Percentiles rank a stretch among this genome's conserved stretches.
Evolutionary conservation across 2,329 filamentous ascomycete genomes (phyloP).

Genomic region (Botrytis byssoidea): DNA sequence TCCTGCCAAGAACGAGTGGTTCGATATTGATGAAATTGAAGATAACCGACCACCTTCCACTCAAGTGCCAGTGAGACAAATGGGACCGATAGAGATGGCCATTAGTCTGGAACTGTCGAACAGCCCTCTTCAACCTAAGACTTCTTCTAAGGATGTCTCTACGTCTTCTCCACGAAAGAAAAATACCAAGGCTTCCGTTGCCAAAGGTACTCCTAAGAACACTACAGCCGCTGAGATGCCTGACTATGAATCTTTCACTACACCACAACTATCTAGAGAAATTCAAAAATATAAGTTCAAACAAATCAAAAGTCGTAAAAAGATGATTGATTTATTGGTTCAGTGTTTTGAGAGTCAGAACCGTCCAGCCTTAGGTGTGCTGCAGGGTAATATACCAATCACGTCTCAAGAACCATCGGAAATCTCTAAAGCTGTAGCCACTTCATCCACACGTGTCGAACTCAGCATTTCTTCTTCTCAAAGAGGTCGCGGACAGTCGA

Average conservation of each 20-base stretch:
- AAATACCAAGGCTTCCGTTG: constrained; percentile 16
- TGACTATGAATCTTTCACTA: constrained; percentile 60
- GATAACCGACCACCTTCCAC: constrained; percentile 16
- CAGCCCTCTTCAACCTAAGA: constrained; percentile 21
- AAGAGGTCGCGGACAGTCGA: constrained; percentile 44
- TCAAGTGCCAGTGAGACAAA: constrained; percentile 12
- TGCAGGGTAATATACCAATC: constrained; percentile 32
- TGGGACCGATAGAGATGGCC: constrained; percentile 25
- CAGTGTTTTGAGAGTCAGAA: constrained; percentile 68
- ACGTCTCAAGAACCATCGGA: background rate
- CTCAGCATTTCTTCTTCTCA: constrained; percentile 37
- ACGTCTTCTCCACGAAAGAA: background rate
- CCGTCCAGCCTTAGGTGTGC: constrained; percentile 31
- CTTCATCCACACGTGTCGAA: constrained; percentile 26
- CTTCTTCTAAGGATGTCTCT: background rate
- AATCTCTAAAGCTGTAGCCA: constrained; percentile 6
- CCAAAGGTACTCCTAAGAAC: constrained; percentile 16
- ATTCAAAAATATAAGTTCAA: constrained; percentile 70
- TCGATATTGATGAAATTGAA: constrained; percentile 31
- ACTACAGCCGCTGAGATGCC: constrained; percentile 42
- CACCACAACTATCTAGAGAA: constrained; percentile 60
- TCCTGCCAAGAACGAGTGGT: constrained; percentile 29
- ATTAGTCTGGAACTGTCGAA: constrained; percentile 25
- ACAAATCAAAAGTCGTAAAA: constrained; percentile 62
- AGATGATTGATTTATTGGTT: constrained; percentile 68